Base-by-base conservation (phyloP, 306 rosid genomes). In the Quercus engelmannii region DNA sequence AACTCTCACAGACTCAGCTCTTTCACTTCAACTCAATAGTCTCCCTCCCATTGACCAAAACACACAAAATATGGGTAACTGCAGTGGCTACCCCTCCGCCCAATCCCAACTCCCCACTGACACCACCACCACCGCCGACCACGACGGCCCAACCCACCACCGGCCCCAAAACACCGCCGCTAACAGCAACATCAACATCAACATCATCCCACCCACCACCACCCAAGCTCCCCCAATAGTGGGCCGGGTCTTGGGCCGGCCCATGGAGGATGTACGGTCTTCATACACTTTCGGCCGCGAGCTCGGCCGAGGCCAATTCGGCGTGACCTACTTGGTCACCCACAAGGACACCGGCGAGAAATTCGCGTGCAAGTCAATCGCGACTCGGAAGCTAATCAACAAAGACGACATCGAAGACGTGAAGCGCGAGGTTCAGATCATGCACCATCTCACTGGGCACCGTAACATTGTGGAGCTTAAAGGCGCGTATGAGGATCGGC, bases 361-460 rank as follows among this genome's bases (percentile, higher is more conserved):
- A 51, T 92, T 92, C 76, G 99, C 99, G 33, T 95, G 99, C 85
- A 92, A 95, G 80, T 90, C 98, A 28, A 95, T 95, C 79, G 99
- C 98, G 35, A 84, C 98, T 0, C 87, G 98, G 43, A 95, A 92
- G 85, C 93, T 95, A 35, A 54, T 87, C 10, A 80, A 85, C 84
- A 86, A 81, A 14, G 99, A 92, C 57, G 99, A 95, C 74, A 61
- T 92, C 33, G 99, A 95, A 5, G 99, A 92, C 68, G 79, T 92
- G 43, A 92, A 96, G 26, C 97, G 99, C 6, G 98, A 92, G 84
- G 98, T 92, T 4, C 99, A 95, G 84, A 95, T 95, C 89, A 95
- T 95, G 99, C 94, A 95, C 85, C 99, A 95, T 80, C 94, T 95
- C 68, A 95, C 99, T 21, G 99, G 99, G 31, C 98, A 92, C 65